Evolutionary conservation across 2,329 filamentous ascomycete species (phyloP).

Genomic region (Trichoderma cornu-damae): DNA sequence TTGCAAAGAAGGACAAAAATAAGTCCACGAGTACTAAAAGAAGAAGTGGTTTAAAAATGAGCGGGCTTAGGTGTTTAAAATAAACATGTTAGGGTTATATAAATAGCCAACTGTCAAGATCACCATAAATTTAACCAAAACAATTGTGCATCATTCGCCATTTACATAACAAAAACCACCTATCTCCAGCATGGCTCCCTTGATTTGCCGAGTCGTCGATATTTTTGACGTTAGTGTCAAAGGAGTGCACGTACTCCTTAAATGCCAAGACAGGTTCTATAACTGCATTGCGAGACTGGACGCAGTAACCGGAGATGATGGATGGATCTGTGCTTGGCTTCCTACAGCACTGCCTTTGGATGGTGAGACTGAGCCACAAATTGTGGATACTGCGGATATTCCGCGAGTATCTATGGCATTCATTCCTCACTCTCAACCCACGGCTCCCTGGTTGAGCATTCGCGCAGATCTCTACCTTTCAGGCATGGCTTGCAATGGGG

Average conservation of each 20-base stretch:
- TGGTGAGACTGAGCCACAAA: neutral
- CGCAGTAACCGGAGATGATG: conserved; percentile 4
- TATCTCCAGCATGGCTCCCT: conserved; percentile 7
- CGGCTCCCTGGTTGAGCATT: conserved; percentile 10
- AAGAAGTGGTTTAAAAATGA: too few species aligned
- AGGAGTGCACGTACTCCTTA: conserved; percentile 7
- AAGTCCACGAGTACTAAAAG: too few species aligned
- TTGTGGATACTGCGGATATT: conserved; percentile 3
- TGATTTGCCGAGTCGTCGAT: conserved; percentile 15
- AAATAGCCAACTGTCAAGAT: too few species aligned
- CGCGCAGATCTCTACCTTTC: conserved; percentile 13
- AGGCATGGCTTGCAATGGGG: neutral
- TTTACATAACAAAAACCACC: neutral
- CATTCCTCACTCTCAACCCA: neutral
- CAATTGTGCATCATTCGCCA: too few species aligned
- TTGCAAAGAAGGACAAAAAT: too few species aligned
- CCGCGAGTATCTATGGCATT: conserved; percentile 13
- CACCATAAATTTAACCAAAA: neutral
- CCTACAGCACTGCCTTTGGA: neutral
- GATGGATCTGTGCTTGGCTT: conserved; percentile 3
- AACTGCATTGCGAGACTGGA: conserved; percentile 7
- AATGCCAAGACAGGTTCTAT: neutral
- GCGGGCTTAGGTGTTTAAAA: too few species aligned
- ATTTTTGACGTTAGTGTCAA: neutral
- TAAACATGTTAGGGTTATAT: too few species aligned